phyloP scores from a whole-genome alignment of 331 rosid genomes.

The Quercus phellos region DNA sequence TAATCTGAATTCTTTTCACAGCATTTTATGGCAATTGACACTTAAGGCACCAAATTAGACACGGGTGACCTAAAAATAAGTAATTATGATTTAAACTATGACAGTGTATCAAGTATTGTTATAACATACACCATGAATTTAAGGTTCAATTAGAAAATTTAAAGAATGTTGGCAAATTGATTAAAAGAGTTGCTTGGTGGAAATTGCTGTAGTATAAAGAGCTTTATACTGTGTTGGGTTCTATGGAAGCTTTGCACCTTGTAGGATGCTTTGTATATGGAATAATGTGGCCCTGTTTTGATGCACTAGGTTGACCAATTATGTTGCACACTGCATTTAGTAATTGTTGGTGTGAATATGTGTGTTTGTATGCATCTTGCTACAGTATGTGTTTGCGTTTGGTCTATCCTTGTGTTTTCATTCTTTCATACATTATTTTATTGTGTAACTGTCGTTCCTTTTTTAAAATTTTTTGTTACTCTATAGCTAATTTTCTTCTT shows the following conservation, averaged over 20 bases:
- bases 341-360: too few relatives aligned
- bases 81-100: neutral
- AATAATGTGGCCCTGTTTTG: neutral
- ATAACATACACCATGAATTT: neutral
- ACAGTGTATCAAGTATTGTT: neutral
- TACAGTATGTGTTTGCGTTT: neutral
- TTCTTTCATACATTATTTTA: neutral
- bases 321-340: constrained; percentile 24
- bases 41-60: neutral
- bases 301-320: constrained; percentile 6
- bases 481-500: constrained; percentile 4
- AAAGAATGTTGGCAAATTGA: neutral
- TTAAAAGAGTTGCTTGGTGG: too few relatives aligned
- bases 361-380: too few relatives aligned
- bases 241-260: too few relatives aligned
- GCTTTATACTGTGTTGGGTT: too few relatives aligned
- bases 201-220: too few relatives aligned
- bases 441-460: neutral
- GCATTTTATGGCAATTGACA: neutral
- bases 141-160: neutral
- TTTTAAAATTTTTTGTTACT: neutral
- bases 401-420: neutral
- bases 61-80: neutral
- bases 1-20: neutral
- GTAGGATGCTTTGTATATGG: too few relatives aligned